Base-by-base conservation (phyloP, 768 basidiomycete species). In the Hydnum rufescens region DNA sequence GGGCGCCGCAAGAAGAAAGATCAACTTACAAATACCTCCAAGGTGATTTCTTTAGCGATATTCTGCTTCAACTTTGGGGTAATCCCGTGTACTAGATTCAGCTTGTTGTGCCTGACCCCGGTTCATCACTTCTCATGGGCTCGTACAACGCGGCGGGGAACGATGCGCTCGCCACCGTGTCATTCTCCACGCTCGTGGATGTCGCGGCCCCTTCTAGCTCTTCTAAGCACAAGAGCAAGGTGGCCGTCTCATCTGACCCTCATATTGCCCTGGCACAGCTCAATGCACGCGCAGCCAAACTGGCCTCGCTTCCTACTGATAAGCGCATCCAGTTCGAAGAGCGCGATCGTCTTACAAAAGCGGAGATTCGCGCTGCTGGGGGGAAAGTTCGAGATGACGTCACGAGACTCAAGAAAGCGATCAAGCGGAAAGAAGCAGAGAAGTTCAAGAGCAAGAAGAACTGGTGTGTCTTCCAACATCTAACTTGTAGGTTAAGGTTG, bases 351-450 rank as follows among this genome's bases (percentile, higher is more conserved):
- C 96, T 90, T 87, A 76, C 77, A 48, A 93, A 92, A 66, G 89
- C 92, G 0, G 77, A 80, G 61, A 78, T 86, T 29, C 73, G 87
- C 48, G 69, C 95, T 54, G 86, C 85, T 52, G 95, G 95, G 2
- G 80, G 80, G 47, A 99, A 96, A 65, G 79, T 99, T 29, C 75
- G 75, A 48, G 95, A 97, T 59, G 85, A 92, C 58, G 87, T 88
- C 62, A 63, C 58, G 1, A 69, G 80, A 43, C 64, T 99, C 60
- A 96, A 93, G 70, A 96, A 95, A 69, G 89, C 89, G 39, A 78
- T 76, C 4, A 97, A 95, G 71, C 71, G 85, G 63, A 80, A 85
- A 57, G 93, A 95, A 66, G 92, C 93, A 64, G 78, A 78, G 59
- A 96, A 96, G 63, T 60, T 55, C 23, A 90, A 85, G 69, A 78